Percentiles rank a stretch among this genome's conserved stretches.
Evolutionary conservation across 169 alveolate species (phyloP).

Genomic region (Cryptosporidium ubiquitum): DNA sequence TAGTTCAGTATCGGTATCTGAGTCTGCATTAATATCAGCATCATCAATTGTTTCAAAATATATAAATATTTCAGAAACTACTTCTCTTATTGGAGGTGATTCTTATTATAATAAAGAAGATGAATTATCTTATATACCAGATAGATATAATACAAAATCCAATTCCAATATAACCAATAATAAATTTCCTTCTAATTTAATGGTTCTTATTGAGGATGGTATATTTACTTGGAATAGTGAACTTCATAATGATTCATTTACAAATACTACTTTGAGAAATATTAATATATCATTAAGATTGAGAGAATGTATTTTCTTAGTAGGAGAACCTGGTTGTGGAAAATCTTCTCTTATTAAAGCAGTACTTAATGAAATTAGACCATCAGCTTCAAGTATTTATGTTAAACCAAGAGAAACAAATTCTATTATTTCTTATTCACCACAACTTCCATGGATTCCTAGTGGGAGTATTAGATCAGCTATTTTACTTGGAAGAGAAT

Average conservation of each 20-base stretch:
- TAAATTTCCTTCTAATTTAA: neutral
- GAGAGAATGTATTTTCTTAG: slow-evolving; percentile 53
- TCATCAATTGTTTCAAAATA: neutral
- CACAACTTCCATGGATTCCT: slow-evolving; percentile 86
- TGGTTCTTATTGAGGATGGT: slow-evolving; percentile 33
- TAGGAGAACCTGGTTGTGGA: slow-evolving; percentile 86
- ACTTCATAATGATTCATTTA: neutral
- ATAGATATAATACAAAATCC: too few species aligned
- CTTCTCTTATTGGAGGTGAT: neutral
- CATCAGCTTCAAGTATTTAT: slow-evolving; percentile 75
- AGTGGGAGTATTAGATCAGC: slow-evolving; percentile 85
- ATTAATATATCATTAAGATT: slow-evolving; percentile 11
- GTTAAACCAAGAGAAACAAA: slow-evolving; percentile 73
- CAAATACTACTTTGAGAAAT: slow-evolving; percentile 21
- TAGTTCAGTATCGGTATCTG: neutral
- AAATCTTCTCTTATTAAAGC: slow-evolving; percentile 84
- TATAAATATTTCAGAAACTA: neutral
- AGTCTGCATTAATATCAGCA: neutral
- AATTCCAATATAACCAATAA: neutral
- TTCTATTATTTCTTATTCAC: slow-evolving; percentile 80
- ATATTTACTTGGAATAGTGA: slow-evolving; percentile 38
- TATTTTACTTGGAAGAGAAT: slow-evolving; percentile 83
- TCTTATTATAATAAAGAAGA: neutral
- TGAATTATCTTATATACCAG: neutral
- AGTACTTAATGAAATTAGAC: slow-evolving; percentile 76